A percentile compares a stretch with the other conserved stretches of the same genome.
These are phyloP conservation scores for Dactylorhiza incarnata DNA, from an alignment of 106 monocot genomes.

Conservation along the genomic window DNA sequence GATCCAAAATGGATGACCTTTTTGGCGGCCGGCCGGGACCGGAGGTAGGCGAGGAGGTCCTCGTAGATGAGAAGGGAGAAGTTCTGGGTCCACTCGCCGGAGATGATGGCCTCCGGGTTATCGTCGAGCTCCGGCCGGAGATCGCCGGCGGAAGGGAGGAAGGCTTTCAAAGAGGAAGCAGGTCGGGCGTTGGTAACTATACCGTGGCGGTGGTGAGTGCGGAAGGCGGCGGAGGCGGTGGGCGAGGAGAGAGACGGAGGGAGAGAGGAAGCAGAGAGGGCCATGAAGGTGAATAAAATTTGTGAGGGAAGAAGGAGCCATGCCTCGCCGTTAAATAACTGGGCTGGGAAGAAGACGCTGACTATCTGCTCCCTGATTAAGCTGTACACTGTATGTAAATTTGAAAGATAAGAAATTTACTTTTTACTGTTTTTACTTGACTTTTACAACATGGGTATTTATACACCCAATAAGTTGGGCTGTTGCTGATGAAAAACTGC, in stretches of 20 bases:
- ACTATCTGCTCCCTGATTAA: too few relatives aligned
- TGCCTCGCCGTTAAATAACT: background rate
- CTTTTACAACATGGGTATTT: too few relatives aligned
- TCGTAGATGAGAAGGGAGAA: slow-evolving; percentile 67
- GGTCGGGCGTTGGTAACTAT: background rate
- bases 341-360: background rate
- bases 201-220: background rate
- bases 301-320: background rate
- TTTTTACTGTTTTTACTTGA: too few relatives aligned
- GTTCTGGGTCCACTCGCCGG: slow-evolving; percentile 74
- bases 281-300: background rate
- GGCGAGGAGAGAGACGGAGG: background rate
- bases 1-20: slow-evolving; percentile 14
- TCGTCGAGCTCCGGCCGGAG: slow-evolving; percentile 44
- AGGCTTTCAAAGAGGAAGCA: slow-evolving; percentile 6
- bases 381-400: too few relatives aligned
- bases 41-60: slow-evolving; percentile 54
- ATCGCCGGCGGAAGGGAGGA: slow-evolving; percentile 20
- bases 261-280: background rate
- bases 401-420: too few relatives aligned
- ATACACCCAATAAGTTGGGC: too few relatives aligned
- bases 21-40: background rate
- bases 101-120: slow-evolving; percentile 63
- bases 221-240: background rate
- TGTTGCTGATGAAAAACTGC: too few relatives aligned